phyloP scores from a whole-genome alignment of 371 early-diverging fungal genomes.

The Mortierella sp. region DNA sequence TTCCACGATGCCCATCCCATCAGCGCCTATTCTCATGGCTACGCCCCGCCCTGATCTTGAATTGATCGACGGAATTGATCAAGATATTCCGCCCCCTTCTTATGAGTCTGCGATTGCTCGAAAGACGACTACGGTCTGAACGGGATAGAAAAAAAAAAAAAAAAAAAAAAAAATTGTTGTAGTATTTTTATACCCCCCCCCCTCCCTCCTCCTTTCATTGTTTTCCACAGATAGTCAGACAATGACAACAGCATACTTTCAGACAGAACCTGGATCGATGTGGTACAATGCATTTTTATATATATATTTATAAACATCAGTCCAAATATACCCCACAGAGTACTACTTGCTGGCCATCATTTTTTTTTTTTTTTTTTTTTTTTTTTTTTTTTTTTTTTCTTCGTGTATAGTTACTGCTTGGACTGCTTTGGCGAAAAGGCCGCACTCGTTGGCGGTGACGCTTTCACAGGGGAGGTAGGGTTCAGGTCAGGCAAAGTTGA shows the following conservation, averaged over 20 bases:
- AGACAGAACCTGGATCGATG: neutral
- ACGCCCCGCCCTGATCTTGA: conserved; percentile 22
- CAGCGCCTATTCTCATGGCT: conserved; percentile 6
- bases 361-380: too few relatives aligned
- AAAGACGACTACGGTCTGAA: neutral
- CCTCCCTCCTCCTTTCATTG: neutral
- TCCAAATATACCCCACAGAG: too few relatives aligned
- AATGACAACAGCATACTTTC: neutral
- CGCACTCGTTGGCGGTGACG: conserved; percentile 11
- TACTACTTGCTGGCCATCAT: too few relatives aligned
- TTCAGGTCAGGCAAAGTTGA: conserved; percentile 3
- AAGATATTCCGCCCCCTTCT: conserved; percentile 15
- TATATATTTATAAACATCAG: too few relatives aligned
- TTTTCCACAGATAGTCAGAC: neutral
- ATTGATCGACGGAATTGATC: neutral
- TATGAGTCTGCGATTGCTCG: conserved; percentile 5
- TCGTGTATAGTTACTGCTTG: neutral
- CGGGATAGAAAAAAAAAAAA: neutral
- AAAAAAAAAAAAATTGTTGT: neutral
- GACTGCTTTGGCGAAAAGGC: conserved; percentile 7
- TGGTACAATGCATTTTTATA: too few relatives aligned
- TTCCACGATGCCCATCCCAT: neutral
- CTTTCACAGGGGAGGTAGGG: conserved; percentile 22
- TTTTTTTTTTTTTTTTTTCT: neutral
- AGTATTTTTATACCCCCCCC: conserved; percentile 3